Evolutionary conservation across 768 basidiomycete species (phyloP).

Genomic region (Cystobasidium onofrii): DNA sequence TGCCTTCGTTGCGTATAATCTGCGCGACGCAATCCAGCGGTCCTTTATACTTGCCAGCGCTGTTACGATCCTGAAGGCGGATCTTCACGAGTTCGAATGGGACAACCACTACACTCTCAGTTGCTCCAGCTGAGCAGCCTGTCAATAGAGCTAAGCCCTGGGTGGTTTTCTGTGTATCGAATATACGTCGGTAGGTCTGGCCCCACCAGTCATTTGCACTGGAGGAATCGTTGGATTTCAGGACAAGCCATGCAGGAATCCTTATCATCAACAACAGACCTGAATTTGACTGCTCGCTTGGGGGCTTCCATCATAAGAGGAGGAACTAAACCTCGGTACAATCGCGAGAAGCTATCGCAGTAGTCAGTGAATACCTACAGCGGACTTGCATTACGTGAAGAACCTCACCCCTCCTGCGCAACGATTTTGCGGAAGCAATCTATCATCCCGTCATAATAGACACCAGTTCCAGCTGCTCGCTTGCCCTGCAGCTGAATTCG

Average conservation of each 20-base stretch:
- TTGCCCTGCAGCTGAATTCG: slow-evolving; percentile 95
- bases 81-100: slow-evolving; percentile 69
- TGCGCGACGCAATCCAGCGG: slow-evolving; percentile 84
- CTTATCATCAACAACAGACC: slow-evolving; percentile 34
- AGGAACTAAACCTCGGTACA: slow-evolving; percentile 94
- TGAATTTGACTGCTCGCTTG: slow-evolving; percentile 83
- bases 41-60: slow-evolving; percentile 64
- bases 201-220: slow-evolving; percentile 96
- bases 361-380: not conserved
- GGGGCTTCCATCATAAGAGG: slow-evolving; percentile 93
- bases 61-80: slow-evolving; percentile 84
- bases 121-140: slow-evolving; percentile 88
- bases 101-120: slow-evolving; percentile 71
- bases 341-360: slow-evolving; percentile 58
- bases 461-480: slow-evolving; percentile 58
- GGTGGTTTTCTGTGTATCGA: slow-evolving; percentile 76
- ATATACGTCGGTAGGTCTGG: slow-evolving; percentile 57
- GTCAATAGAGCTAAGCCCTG: slow-evolving; percentile 79
- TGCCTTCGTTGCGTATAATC: slow-evolving; percentile 65
- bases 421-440: slow-evolving; percentile 76
- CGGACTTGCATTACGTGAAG: not conserved
- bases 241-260: not conserved
- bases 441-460: slow-evolving; percentile 51
- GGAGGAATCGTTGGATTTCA: not conserved
- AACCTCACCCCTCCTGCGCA: slow-evolving; percentile 72